These are phyloP conservation scores for Entoloma clypeatum DNA, from an alignment of 1,284 basidiomycete species.

Conservation along the genomic window DNA sequence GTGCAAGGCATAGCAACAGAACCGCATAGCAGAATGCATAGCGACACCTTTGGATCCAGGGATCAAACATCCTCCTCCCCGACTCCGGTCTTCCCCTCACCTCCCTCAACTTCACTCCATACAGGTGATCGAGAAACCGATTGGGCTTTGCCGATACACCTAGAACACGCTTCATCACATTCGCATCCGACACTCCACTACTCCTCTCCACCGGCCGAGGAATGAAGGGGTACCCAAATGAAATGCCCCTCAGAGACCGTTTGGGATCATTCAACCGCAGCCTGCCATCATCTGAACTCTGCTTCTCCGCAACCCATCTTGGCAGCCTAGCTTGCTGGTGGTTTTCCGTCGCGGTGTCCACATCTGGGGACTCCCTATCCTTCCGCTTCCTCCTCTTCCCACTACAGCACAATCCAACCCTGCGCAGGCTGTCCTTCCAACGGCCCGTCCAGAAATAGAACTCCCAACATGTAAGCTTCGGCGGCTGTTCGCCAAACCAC, in stretches of 20 bases:
- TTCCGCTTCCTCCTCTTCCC: conserved; percentile 19
- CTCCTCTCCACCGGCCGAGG: conserved; percentile 26
- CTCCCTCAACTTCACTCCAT: conserved; percentile 38
- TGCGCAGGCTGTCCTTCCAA: conserved; percentile 32
- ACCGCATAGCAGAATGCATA: conserved; percentile 43
- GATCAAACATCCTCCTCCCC: conserved; percentile 42
- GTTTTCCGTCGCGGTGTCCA: conserved; percentile 16
- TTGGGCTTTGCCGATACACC: conserved; percentile 32
- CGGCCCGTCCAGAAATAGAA: conserved; percentile 37
- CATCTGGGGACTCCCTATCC: background rate
- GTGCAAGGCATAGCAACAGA: conserved; percentile 33
- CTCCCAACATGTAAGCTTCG: conserved; percentile 38
- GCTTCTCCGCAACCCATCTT: conserved; percentile 44
- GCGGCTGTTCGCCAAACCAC: conserved; percentile 39
- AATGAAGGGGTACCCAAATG: conserved; percentile 45
- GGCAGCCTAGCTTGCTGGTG: conserved; percentile 33
- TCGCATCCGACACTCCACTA: conserved; percentile 6
- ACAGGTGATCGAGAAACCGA: conserved; percentile 36
- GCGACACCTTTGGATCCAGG: conserved; percentile 46
- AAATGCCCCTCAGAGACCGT: conserved; percentile 40
- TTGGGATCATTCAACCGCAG: conserved; percentile 41
- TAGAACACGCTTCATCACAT: conserved; percentile 16
- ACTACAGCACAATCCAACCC: conserved; percentile 28
- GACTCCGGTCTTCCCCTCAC: conserved; percentile 40
- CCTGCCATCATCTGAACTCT: conserved; percentile 37